These are phyloP conservation scores for Panicum virgatum DNA, from an alignment of 202 grass and related monocot species.

Conservation along the genomic window DNA sequence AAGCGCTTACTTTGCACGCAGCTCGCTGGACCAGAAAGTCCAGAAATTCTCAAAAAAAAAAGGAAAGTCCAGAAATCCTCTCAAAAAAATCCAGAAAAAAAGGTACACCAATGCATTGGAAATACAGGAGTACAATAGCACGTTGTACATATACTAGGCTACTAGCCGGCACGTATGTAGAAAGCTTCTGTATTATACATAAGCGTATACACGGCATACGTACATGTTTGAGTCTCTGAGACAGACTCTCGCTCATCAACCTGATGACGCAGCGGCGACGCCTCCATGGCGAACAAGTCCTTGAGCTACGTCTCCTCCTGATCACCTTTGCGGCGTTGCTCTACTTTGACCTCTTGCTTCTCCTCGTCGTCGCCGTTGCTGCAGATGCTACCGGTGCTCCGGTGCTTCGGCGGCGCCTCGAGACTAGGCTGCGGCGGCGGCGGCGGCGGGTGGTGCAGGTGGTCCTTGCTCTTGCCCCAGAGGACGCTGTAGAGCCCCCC, in stretches of 20 bases:
- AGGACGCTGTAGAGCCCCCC: constrained; percentile 65
- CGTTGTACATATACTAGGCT: too few species aligned
- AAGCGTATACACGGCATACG: not conserved
- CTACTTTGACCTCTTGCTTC: not conserved
- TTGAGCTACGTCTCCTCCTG: not conserved
- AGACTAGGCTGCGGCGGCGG: not conserved
- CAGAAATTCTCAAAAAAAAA: too few species aligned
- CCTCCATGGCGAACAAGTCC: not conserved
- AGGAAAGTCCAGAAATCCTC: too few species aligned
- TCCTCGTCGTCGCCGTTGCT: not conserved
- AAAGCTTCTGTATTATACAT: not conserved
- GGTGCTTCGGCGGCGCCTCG: not conserved
- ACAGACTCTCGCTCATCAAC: not conserved
- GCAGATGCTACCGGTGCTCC: not conserved
- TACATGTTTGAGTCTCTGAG: not conserved
- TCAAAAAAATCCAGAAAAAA: too few species aligned
- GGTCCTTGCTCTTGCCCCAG: constrained; percentile 68
- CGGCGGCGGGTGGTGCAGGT: not conserved
- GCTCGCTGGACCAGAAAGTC: too few species aligned
- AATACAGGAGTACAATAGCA: too few species aligned
- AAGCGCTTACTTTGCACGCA: too few species aligned
- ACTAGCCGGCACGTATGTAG: too few species aligned
- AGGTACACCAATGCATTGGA: too few species aligned
- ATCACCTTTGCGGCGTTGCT: not conserved
- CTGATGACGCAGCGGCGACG: not conserved